Conservation (phyloP, 2,329 filamentous ascomycete genomes). For the Dactylellina sp. region DNA sequence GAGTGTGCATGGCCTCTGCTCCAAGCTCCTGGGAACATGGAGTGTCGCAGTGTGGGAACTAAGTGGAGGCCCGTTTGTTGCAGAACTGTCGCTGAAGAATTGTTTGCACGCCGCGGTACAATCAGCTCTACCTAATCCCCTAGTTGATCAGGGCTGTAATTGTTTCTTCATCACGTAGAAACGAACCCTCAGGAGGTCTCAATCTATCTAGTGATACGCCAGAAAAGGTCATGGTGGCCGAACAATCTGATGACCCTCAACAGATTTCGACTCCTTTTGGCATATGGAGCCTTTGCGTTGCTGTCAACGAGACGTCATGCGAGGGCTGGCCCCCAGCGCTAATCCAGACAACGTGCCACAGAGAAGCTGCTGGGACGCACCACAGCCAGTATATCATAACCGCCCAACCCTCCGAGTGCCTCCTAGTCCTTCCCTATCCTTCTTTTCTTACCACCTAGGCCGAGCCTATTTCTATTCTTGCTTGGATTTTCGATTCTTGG, state of each 20-base stretch:
- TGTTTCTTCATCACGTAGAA: slow-evolving; percentile 26
- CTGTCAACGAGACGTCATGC: slow-evolving; percentile 35
- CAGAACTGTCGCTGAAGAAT: slow-evolving; percentile 28
- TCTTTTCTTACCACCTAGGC: slow-evolving; percentile 35
- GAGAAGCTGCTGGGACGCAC: slow-evolving; percentile 11
- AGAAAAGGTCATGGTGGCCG: slow-evolving; percentile 20
- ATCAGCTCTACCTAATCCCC: background rate
- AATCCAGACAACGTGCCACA: slow-evolving; percentile 23
- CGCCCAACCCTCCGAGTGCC: slow-evolving; percentile 26
- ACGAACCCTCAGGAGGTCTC: slow-evolving; percentile 43
- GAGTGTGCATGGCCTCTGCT: slow-evolving; percentile 21
- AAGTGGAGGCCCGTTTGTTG: slow-evolving; percentile 41
- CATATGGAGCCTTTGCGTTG: slow-evolving; percentile 15
- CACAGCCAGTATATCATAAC: slow-evolving; percentile 48
- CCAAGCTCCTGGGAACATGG: slow-evolving; percentile 49
- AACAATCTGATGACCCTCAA: slow-evolving; percentile 29
- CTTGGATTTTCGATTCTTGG: slow-evolving; percentile 31
- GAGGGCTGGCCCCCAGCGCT: slow-evolving; percentile 40
- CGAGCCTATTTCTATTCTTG: slow-evolving; percentile 42
- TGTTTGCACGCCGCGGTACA: slow-evolving; percentile 12
- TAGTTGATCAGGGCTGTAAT: slow-evolving; percentile 15
- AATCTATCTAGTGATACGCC: slow-evolving; percentile 26
- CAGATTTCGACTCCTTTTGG: slow-evolving; percentile 8
- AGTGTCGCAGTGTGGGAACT: slow-evolving; percentile 40
- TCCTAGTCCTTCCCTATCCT: slow-evolving; percentile 16